These are phyloP conservation scores for Botryosphaeria agaves DNA, from an alignment of 2,329 filamentous ascomycete genomes.

Conservation along the genomic window DNA sequence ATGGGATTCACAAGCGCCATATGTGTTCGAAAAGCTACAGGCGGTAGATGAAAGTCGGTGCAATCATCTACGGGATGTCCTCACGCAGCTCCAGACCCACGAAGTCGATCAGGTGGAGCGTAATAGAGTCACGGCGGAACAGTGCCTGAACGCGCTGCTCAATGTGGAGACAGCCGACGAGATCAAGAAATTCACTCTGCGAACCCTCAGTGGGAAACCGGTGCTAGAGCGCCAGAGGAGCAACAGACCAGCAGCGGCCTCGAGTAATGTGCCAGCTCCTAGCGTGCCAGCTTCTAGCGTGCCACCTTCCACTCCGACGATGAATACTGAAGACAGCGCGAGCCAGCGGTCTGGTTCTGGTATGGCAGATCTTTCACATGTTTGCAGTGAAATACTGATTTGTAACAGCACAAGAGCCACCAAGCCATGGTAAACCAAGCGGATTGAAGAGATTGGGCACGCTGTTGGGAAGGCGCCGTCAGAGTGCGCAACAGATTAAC, in stretches of 20 bases:
- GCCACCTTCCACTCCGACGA: constrained; percentile 13
- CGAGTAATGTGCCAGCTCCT: constrained; percentile 9
- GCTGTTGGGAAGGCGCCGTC: constrained; percentile 47
- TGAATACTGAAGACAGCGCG: constrained; percentile 31
- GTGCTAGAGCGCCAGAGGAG: constrained; percentile 15
- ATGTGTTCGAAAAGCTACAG: constrained; percentile 85
- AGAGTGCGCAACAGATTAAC: constrained; percentile 34
- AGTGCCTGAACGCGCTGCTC: constrained; percentile 63
- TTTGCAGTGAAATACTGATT: constrained; percentile 2
- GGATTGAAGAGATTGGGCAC: constrained; percentile 42
- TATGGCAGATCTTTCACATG: constrained; percentile 16
- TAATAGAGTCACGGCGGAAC: constrained; percentile 55
- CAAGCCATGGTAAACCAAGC: constrained; percentile 29
- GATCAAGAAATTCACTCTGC: constrained; percentile 53
- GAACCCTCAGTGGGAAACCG: constrained; percentile 19
- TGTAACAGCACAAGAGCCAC: constrained; percentile 20
- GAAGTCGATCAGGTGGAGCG: constrained; percentile 77
- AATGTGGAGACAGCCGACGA: constrained; percentile 79
- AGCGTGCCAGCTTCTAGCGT: constrained; percentile 11
- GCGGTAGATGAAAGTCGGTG: constrained; percentile 75
- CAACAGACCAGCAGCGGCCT: constrained; percentile 11
- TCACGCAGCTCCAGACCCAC: constrained; percentile 87
- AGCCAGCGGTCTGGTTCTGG: constrained; percentile 35
- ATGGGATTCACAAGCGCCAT: constrained; percentile 91
- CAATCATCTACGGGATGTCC: constrained; percentile 75